phyloP scores from a whole-genome alignment of 805 yeast species.

The Yamadazyma takamatsuzukensis region DNA sequence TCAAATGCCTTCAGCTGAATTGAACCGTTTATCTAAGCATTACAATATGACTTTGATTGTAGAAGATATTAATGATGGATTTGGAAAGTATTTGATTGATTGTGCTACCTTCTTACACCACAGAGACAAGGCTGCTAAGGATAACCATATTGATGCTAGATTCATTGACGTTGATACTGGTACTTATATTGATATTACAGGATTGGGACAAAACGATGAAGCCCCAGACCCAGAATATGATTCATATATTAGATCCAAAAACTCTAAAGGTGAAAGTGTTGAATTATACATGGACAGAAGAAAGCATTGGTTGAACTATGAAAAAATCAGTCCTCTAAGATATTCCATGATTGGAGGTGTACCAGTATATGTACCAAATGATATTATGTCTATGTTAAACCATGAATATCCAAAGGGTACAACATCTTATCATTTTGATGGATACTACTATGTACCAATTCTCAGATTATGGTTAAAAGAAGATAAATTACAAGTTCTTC shows the following conservation, averaged over 20 bases:
- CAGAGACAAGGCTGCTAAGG: conserved; percentile 19
- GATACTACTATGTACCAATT: conserved; percentile 22
- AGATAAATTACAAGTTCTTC: conserved; percentile 10
- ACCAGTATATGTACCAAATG: conserved; percentile 27
- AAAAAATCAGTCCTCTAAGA: conserved; percentile 48
- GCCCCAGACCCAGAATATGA: conserved; percentile 14
- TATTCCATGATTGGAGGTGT: conserved; percentile 56
- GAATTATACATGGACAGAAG: conserved; percentile 30
- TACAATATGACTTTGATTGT: conserved; percentile 26
- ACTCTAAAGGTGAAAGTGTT: conserved; percentile 11
- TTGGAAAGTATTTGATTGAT: conserved; percentile 25
- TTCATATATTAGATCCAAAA: conserved; percentile 16
- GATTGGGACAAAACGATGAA: conserved; percentile 25
- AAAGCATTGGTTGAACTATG: conserved; percentile 27
- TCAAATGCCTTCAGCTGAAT: conserved; percentile 27
- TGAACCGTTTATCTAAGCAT: conserved; percentile 18
- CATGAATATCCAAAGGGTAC: conserved; percentile 24
- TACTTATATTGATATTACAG: conserved; percentile 55
- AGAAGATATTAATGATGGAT: conserved; percentile 29
- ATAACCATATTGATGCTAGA: conserved; percentile 38
- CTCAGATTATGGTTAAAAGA: conserved; percentile 20
- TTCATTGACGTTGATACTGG: conserved; percentile 61
- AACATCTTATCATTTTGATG: conserved; percentile 16
- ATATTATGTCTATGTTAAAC: conserved; percentile 23
- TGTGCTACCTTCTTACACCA: conserved; percentile 28